A percentile compares a stretch with the other conserved stretches of the same genome.
Evolutionary conservation across 257 asterid genomes (phyloP).

Genomic region (Lycium ferocissimum): DNA sequence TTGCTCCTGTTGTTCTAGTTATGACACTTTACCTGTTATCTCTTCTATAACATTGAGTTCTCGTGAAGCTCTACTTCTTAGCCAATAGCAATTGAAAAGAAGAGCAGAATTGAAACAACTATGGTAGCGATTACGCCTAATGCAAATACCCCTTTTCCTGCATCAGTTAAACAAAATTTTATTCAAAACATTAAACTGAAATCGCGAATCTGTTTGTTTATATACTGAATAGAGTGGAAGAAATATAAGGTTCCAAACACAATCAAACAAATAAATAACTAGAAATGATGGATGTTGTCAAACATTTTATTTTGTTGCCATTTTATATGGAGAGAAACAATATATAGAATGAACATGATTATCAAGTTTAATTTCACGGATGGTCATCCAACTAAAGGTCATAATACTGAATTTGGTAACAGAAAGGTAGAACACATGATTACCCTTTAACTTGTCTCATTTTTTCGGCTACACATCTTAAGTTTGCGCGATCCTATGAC

Average conservation of each 20-base stretch:
- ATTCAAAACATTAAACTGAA: background rate
- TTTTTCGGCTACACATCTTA: no score
- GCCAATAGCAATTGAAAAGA: background rate
- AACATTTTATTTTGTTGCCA: background rate
- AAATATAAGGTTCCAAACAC: background rate
- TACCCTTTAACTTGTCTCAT: background rate
- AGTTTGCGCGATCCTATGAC: no score
- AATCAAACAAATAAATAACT: background rate
- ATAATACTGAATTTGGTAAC: background rate
- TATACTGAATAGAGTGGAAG: background rate
- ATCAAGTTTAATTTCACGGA: background rate
- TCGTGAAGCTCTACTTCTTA: constrained; percentile 9
- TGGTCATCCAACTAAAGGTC: background rate
- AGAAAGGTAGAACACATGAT: background rate
- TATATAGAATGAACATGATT: background rate
- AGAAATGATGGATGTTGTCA: background rate
- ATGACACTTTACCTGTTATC: no score
- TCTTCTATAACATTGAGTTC: background rate
- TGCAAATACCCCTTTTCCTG: constrained; percentile 32
- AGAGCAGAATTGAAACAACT: background rate
- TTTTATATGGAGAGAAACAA: background rate
- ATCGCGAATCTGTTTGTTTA: background rate
- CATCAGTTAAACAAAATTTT: background rate
- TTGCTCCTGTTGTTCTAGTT: background rate
- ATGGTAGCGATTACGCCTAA: constrained; percentile 12